These are phyloP conservation scores for Pyrenophora tritici-repentis DNA, from an alignment of 2,329 filamentous ascomycete genomes.

Conservation along the genomic window DNA sequence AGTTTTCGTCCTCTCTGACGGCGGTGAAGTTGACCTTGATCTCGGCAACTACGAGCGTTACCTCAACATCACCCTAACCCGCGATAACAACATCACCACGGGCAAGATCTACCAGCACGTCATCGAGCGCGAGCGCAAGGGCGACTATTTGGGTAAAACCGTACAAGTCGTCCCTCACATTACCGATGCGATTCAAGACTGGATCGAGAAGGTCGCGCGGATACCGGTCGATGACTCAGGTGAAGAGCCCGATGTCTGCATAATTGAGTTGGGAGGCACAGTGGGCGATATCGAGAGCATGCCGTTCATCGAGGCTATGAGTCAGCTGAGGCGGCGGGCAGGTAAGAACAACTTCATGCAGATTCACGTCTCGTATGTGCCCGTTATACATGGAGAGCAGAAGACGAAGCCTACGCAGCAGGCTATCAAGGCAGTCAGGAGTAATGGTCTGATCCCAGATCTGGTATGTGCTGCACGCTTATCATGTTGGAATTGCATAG, in stretches of 20 bases:
- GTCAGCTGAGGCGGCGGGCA: conserved; percentile 73
- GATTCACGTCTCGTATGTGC: conserved; percentile 88
- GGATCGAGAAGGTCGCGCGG: conserved; percentile 84
- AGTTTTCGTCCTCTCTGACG: conserved; percentile 84
- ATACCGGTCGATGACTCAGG: conserved; percentile 85
- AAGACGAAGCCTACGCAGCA: conserved; percentile 98
- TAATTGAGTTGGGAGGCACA: conserved; percentile 73
- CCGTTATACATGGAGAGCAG: conserved; percentile 75
- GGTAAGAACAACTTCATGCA: conserved; percentile 82
- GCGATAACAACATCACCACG: conserved; percentile 95
- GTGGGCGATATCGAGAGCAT: conserved; percentile 84
- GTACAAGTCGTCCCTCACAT: conserved; percentile 93
- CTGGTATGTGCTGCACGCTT: conserved; percentile 55
- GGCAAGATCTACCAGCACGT: conserved; percentile 95
- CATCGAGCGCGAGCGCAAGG: conserved; percentile 72
- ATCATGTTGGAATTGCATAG: too few relatives aligned
- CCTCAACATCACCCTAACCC: conserved; percentile 77
- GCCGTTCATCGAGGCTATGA: conserved; percentile 86
- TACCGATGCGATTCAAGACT: conserved; percentile 88
- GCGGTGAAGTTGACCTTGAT: conserved; percentile 76
- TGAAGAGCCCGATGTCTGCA: conserved; percentile 87
- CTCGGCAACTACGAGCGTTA: conserved; percentile 81
- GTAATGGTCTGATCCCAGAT: conserved; percentile 68
- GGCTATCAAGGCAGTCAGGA: conserved; percentile 82
- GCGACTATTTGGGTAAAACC: conserved; percentile 85